Percentiles rank a stretch among this genome's conserved stretches.
Conservation (phyloP, 768 basidiomycete species). For the Russula compacta region DNA sequence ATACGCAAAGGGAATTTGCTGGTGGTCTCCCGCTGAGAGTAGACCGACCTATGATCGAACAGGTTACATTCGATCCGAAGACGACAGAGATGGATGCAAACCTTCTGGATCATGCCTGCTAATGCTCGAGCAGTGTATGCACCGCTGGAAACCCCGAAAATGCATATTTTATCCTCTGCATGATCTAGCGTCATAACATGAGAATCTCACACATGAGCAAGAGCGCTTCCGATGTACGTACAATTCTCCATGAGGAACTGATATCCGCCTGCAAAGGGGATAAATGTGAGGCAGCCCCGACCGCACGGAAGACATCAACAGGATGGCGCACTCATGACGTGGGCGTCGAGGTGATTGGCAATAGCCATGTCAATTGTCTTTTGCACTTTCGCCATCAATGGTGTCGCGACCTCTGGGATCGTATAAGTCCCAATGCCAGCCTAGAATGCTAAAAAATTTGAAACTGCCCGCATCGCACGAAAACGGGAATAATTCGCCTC, state of each 20-base stretch:
- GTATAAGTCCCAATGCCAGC: constrained; percentile 69
- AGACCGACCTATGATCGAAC: constrained; percentile 47
- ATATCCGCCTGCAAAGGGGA: constrained; percentile 44
- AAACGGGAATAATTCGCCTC: not conserved
- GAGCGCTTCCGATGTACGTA: constrained; percentile 22
- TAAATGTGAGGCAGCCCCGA: not conserved
- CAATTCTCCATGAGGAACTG: constrained; percentile 76
- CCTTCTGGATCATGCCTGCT: constrained; percentile 70
- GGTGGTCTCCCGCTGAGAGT: constrained; percentile 58
- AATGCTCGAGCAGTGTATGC: constrained; percentile 63
- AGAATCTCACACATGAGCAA: not conserved
- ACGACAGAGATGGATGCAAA: constrained; percentile 17
- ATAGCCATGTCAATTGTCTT: constrained; percentile 53
- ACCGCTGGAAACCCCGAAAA: constrained; percentile 77
- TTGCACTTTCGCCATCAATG: constrained; percentile 42
- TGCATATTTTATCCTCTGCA: constrained; percentile 65
- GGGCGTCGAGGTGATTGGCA: constrained; percentile 52
- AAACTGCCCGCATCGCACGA: not conserved
- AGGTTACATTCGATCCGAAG: not conserved
- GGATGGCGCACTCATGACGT: constrained; percentile 50
- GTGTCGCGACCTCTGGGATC: constrained; percentile 53
- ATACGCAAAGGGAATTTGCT: constrained; percentile 74
- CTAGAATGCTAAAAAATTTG: constrained; percentile 26
- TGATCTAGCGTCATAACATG: constrained; percentile 36
- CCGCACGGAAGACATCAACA: not conserved